A percentile compares a stretch with the other conserved stretches of the same genome.
These are phyloP conservation scores for Agapanthus africanus DNA, from an alignment of 106 monocot genomes.

Conservation along the genomic window DNA sequence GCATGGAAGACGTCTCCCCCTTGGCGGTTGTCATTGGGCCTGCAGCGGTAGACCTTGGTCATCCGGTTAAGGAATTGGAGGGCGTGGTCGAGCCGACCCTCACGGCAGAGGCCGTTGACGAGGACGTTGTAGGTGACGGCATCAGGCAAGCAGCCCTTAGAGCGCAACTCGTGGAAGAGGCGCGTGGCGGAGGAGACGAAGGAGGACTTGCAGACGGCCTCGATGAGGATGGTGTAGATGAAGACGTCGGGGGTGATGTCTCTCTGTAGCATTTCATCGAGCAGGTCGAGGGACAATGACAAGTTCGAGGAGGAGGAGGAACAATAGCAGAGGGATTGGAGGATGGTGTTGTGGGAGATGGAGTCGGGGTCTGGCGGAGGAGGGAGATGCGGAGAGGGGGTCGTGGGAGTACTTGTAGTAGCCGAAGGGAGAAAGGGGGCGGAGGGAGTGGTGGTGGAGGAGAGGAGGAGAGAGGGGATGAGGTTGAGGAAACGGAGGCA, in stretches of 20 bases:
- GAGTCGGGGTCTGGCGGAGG: conserved; percentile 47
- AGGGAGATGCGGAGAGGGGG: conserved; percentile 34
- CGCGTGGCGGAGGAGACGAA: conserved; percentile 57
- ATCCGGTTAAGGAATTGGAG: conserved; percentile 53
- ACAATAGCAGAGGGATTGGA: conserved; percentile 59
- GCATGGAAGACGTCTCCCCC: too few relatives aligned
- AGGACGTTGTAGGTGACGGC: conserved; percentile 82
- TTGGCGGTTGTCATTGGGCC: conserved; percentile 68
- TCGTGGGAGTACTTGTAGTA: conserved; percentile 64
- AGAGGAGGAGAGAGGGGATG: conserved; percentile 39
- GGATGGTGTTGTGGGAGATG: conserved; percentile 75
- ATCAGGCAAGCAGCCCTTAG: conserved; percentile 63
- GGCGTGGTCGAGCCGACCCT: conserved; percentile 61
- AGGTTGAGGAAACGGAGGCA: conserved; percentile 43
- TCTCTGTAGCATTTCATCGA: conserved; percentile 56
- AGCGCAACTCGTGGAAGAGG: conserved; percentile 70
- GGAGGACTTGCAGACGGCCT: conserved; percentile 54
- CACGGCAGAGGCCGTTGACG: conserved; percentile 73
- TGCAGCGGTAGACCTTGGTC: conserved; percentile 48
- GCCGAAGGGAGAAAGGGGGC: conserved; percentile 65
- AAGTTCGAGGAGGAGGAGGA: conserved; percentile 21
- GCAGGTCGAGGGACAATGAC: conserved; percentile 42
- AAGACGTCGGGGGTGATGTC: conserved; percentile 54
- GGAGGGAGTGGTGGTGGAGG: conserved; percentile 40
- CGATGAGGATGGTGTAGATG: conserved; percentile 86